phyloP scores from a whole-genome alignment of 441 rosid species.

The Corymbia calophylla region DNA sequence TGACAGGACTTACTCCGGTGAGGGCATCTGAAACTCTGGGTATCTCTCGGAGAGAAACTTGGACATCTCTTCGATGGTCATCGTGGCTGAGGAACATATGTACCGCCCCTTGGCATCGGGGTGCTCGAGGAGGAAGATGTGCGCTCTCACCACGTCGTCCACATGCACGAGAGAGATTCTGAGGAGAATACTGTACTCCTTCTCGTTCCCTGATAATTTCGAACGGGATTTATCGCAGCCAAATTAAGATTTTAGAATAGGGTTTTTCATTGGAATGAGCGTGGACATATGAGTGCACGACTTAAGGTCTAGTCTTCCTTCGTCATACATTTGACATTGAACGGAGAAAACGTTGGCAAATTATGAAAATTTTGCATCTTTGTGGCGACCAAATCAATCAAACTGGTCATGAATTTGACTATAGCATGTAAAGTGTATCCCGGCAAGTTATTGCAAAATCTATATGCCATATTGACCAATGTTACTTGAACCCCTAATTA shows the following conservation, averaged over 20 bases:
- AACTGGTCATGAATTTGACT: neutral
- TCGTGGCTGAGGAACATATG: neutral
- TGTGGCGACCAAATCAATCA: neutral
- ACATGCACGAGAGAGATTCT: neutral
- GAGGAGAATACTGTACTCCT: neutral
- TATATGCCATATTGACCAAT: neutral
- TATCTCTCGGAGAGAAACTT: neutral
- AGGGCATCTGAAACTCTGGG: conserved; percentile 19
- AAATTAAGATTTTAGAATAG: neutral
- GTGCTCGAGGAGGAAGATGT: neutral
- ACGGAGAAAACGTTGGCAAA: neutral
- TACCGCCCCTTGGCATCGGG: neutral
- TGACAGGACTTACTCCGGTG: conserved; percentile 20
- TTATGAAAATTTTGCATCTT: neutral
- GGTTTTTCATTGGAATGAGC: neutral
- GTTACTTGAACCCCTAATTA: neutral
- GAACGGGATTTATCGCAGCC: neutral
- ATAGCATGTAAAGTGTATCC: neutral
- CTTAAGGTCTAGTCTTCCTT: neutral
- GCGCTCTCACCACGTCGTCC: neutral
- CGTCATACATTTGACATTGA: neutral
- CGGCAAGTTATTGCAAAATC: neutral
- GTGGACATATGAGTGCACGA: neutral
- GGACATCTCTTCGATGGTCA: neutral
- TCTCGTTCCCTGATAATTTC: neutral